A percentile compares a stretch with the other conserved stretches of the same genome.
phyloP scores from a whole-genome alignment of 768 basidiomycete genomes.

The Antrodiella citrinella region DNA sequence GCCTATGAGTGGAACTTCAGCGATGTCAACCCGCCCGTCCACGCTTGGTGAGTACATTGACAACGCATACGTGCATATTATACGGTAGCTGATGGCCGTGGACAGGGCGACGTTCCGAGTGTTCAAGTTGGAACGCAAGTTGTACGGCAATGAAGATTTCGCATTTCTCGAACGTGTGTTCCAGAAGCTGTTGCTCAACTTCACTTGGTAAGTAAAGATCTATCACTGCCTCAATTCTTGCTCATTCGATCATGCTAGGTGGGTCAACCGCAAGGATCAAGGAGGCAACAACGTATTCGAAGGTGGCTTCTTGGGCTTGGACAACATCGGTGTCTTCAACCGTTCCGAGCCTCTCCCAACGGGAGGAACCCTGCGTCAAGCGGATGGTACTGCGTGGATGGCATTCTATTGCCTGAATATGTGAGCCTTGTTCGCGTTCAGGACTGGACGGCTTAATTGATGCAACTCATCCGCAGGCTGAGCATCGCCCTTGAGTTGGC shows the following conservation, averaged over 20 bases:
- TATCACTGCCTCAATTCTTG: not conserved
- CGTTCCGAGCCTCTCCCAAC: conserved; percentile 95
- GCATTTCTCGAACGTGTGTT: conserved; percentile 95
- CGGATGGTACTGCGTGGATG: conserved; percentile 99
- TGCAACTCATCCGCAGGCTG: conserved; percentile 56
- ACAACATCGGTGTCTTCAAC: conserved; percentile 98
- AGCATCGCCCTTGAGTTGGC: conserved; percentile 96
- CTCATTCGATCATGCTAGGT: conserved; percentile 39
- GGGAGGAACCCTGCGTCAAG: conserved; percentile 89
- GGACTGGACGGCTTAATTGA: too few relatives aligned
- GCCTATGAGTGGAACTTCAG: conserved; percentile 99
- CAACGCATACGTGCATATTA: not conserved
- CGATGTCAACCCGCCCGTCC: conserved; percentile 98
- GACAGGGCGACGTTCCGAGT: conserved; percentile 91
- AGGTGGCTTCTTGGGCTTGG: conserved; percentile 94
- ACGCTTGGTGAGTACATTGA: conserved; percentile 69
- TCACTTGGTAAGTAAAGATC: conserved; percentile 66
- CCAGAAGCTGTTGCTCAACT: conserved; percentile 94
- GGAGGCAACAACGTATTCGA: conserved; percentile 97
- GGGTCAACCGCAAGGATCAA: conserved; percentile 97
- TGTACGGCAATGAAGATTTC: conserved; percentile 85
- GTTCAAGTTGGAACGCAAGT: conserved; percentile 98
- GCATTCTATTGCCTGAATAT: conserved; percentile 98
- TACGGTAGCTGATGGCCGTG: conserved; percentile 3
- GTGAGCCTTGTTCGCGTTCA: conserved; percentile 37